Conservation (phyloP, 371 early-diverging fungal genomes). For the Apophysomyces variabilis region DNA sequence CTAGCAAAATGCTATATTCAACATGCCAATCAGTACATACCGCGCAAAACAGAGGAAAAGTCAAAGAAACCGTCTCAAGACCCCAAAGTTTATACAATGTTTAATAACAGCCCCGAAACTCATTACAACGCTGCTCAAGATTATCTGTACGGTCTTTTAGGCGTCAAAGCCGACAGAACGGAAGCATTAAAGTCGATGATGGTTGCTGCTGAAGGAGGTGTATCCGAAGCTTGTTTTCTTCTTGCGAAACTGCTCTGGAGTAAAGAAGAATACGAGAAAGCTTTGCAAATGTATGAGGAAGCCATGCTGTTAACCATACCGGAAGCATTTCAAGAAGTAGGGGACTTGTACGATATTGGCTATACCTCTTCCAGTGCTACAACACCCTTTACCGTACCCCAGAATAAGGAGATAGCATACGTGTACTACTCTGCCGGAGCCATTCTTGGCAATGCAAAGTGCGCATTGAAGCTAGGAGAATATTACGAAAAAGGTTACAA, state of each 20-base stretch:
- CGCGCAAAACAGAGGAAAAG: too few species aligned
- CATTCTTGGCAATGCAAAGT: background rate
- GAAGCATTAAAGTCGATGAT: too few species aligned
- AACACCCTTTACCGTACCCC: background rate
- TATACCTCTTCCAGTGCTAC: background rate
- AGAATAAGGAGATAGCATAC: constrained; percentile 21
- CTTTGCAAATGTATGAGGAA: background rate
- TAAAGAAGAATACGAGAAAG: background rate
- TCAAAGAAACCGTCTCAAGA: too few species aligned
- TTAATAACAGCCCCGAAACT: too few species aligned
- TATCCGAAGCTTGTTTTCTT: background rate
- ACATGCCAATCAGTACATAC: too few species aligned
- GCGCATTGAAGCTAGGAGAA: constrained; percentile 16
- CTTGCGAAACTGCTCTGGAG: background rate
- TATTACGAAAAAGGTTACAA: constrained; percentile 15
- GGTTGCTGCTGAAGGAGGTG: too few species aligned
- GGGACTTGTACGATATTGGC: background rate
- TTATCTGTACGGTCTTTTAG: too few species aligned
- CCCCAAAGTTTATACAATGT: too few species aligned
- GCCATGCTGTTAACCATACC: too few species aligned
- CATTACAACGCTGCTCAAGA: too few species aligned
- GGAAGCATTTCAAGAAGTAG: background rate
- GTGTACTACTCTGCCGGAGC: constrained; percentile 4
- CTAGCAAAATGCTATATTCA: too few species aligned
- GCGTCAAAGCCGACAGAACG: too few species aligned